Conservation (phyloP, 2,329 filamentous ascomycete species). For the Phialemoniopsis sp. region DNA sequence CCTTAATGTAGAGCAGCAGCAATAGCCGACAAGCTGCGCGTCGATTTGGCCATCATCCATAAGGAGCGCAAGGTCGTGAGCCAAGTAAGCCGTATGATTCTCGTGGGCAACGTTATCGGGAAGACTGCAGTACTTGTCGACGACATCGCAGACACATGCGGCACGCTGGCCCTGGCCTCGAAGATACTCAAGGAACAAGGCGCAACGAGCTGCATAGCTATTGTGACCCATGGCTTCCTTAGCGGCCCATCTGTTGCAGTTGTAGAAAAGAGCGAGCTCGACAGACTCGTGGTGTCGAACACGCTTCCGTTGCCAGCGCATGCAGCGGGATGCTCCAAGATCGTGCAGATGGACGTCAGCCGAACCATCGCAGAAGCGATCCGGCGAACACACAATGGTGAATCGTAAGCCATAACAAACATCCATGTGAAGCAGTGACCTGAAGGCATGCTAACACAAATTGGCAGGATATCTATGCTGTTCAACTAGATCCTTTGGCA, state of each 20-base stretch:
- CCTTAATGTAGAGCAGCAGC: too few relatives aligned
- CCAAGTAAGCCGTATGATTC: slow-evolving; percentile 83
- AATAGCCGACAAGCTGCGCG: slow-evolving; percentile 86
- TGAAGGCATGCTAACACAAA: too few relatives aligned
- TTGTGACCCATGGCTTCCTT: slow-evolving; percentile 91
- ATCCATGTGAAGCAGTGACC: too few relatives aligned
- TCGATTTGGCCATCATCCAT: slow-evolving; percentile 91
- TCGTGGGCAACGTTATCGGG: slow-evolving; percentile 90
- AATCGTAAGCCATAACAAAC: too few relatives aligned
- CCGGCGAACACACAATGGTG: too few relatives aligned
- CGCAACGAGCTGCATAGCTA: slow-evolving; percentile 84
- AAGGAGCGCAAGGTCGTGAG: slow-evolving; percentile 84
- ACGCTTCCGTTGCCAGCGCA: slow-evolving; percentile 82
- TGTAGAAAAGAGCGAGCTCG: slow-evolving; percentile 72
- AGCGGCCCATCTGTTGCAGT: slow-evolving; percentile 85
- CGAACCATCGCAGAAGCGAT: too few relatives aligned
- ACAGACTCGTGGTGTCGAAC: slow-evolving; percentile 84
- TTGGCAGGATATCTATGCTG: too few relatives aligned
- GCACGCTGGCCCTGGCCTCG: slow-evolving; percentile 69
- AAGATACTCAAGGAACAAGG: slow-evolving; percentile 83
- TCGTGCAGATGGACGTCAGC: too few relatives aligned
- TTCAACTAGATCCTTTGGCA: too few relatives aligned
- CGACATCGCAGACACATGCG: slow-evolving; percentile 94
- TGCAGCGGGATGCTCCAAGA: too few relatives aligned
- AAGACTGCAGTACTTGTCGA: slow-evolving; percentile 92